Base-by-base conservation (phyloP, 495 filamentous ascomycete genomes). In the Neurospora africana region DNA sequence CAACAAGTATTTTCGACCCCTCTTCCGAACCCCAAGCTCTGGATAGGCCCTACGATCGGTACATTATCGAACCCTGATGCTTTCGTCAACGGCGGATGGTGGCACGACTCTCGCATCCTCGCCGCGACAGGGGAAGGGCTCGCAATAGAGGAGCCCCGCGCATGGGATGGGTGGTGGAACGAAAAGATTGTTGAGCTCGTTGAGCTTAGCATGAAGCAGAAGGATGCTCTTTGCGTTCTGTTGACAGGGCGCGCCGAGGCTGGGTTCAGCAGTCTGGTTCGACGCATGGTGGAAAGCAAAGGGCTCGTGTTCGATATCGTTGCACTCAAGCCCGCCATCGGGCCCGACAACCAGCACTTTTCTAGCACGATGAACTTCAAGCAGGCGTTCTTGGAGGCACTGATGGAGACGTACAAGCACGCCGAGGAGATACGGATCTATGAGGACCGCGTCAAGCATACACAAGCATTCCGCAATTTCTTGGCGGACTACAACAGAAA, bases 111-210 rank as follows among this genome's bases (percentile, higher is more conserved):
- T 30, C 87, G 89, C 44, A 91, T 99, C 71, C 89, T 99, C 21
- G 88, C 90, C 30, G 90, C 94, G 5, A 97, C 93, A 4, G 95
- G 95, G 27, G 89, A 93, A 72, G 95, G 96, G 4, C 77, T 91
- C 6, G 93, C 93, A 53, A 86, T 87, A 38, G 95, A 98, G 81
- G 95, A 98, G 79, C 83, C 86, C 58, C 88, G 88, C 19, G 93
- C 87, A 4, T 99, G 96, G 96, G 80, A 91, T 68, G 94, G 94
- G 17, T 99, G 93, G 93, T 99, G 96, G 96, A 98, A 98, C 76
- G 94, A 99, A 77, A 87, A 91, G 75, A 92, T 99, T 76, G 91
- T 95, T 58, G 86, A 92, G 74, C 84, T 99, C 37, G 92, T 97
- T 2, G 79, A 85, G 78, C 85, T 98, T 69, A 94, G 90, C 76